Conservation (phyloP, 2,329 filamentous ascomycete genomes). For the Cladorrhinum sp. region DNA sequence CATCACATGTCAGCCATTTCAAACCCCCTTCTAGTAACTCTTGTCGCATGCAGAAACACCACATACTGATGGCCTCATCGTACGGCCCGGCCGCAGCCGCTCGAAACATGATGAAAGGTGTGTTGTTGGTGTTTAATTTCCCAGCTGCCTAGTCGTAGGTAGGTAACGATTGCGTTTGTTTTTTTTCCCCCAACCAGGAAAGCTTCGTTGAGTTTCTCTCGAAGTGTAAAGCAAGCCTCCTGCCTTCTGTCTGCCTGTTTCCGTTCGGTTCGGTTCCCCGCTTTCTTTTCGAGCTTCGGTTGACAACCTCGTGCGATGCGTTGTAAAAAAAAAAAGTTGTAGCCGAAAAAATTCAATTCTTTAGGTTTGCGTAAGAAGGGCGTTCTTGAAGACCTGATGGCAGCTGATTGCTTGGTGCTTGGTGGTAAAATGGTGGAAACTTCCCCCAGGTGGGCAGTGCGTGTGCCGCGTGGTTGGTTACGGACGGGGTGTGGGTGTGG, state of each 20-base stretch:
- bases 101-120: conserved; percentile 50
- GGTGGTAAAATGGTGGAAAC: too few relatives aligned
- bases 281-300: background rate
- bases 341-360: too few relatives aligned
- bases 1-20: conserved; percentile 22
- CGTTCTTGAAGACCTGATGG: background rate
- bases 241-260: background rate
- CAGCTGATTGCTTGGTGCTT: background rate
- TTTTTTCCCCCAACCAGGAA: background rate
- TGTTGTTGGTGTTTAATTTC: background rate
- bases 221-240: background rate
- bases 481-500: too few relatives aligned
- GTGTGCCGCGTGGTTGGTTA: conserved; percentile 22
- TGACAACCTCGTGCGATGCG: too few relatives aligned
- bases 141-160: background rate
- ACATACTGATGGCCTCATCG: conserved; percentile 58
- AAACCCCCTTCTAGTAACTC: too few relatives aligned
- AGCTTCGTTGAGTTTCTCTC: background rate
- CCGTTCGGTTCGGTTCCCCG: background rate
- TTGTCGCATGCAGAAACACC: background rate
- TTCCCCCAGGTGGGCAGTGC: too few relatives aligned
- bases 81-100: conserved; percentile 56
- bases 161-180: background rate
- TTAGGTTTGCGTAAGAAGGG: background rate
- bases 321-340: background rate